Evolutionary conservation across 2,329 filamentous ascomycete species (phyloP).

Genomic region (Reticulascus tulasneorum): DNA sequence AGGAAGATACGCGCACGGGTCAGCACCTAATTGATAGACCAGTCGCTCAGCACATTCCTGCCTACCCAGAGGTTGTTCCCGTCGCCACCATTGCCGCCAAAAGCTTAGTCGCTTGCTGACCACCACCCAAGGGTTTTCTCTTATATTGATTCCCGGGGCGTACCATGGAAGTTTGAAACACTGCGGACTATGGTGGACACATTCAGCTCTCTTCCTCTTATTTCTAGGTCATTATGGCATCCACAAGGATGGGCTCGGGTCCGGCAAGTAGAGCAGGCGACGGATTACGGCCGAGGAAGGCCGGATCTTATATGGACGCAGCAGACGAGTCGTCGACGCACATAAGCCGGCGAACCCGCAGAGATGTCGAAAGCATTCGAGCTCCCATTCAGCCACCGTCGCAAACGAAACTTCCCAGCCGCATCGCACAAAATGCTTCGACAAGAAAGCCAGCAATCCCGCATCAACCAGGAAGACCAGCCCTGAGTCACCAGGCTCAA

Average conservation of each 20-base stretch:
- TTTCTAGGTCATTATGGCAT: conserved; percentile 38
- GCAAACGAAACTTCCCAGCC: conserved; percentile 25
- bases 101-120: conserved; percentile 6
- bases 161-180: conserved; percentile 10
- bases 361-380: conserved; percentile 9
- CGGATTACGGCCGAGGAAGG: conserved; percentile 24
- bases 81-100: background rate
- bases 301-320: conserved; percentile 15
- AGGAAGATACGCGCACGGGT: conserved; percentile 8
- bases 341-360: conserved; percentile 6
- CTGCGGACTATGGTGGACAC: conserved; percentile 14
- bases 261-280: conserved; percentile 36
- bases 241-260: conserved; percentile 35
- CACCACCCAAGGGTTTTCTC: conserved; percentile 3
- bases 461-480: conserved; percentile 25
- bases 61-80: conserved; percentile 14
- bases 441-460: conserved; percentile 23
- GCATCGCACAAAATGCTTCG: conserved; percentile 31
- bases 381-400: conserved; percentile 6
- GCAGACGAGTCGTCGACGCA: conserved; percentile 9
- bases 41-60: conserved; percentile 3
- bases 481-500: conserved; percentile 37
- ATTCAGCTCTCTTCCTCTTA: conserved; percentile 12
- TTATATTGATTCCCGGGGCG: conserved; percentile 12
- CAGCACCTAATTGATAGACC: conserved; percentile 16